A percentile compares a stretch with the other conserved stretches of the same genome.
These are phyloP conservation scores for Aspergillus sp. DNA, from an alignment of 2,329 filamentous ascomycete genomes.

Conservation along the genomic window DNA sequence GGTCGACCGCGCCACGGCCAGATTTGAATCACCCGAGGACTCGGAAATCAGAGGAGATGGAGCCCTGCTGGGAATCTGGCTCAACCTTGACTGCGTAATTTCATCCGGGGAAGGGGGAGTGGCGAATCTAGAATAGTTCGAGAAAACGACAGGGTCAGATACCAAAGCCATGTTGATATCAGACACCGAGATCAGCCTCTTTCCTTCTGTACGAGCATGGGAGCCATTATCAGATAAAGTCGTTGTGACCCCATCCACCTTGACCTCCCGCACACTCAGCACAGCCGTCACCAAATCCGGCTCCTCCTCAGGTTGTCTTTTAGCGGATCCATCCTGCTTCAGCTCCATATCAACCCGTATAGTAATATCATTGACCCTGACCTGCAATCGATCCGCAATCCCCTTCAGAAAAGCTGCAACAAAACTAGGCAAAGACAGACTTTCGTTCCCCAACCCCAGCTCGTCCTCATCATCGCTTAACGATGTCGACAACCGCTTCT, in stretches of 20 bases:
- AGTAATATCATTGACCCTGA: constrained; percentile 48
- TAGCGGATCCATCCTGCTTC: constrained; percentile 31
- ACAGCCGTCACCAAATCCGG: constrained; percentile 32
- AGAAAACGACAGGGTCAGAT: constrained; percentile 44
- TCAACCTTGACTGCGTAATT: constrained; percentile 27
- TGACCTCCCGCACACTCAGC: constrained; percentile 29
- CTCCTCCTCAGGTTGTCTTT: constrained; percentile 27
- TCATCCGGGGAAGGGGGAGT: constrained; percentile 26
- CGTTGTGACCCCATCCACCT: constrained; percentile 25
- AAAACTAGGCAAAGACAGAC: constrained; percentile 52
- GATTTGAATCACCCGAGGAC: constrained; percentile 18
- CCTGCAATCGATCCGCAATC: constrained; percentile 50
- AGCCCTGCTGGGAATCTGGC: constrained; percentile 20
- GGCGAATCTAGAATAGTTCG: constrained; percentile 36
- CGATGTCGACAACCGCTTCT: constrained; percentile 42
- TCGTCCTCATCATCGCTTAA: constrained; percentile 45
- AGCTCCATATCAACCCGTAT: constrained; percentile 47
- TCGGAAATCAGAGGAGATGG: constrained; percentile 21
- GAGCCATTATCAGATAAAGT: constrained; percentile 2
- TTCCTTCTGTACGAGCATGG: constrained; percentile 26
- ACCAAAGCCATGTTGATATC: constrained; percentile 42
- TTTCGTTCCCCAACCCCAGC: constrained; percentile 46
- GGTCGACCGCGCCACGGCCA: constrained; percentile 33
- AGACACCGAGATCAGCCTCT: constrained; percentile 40
- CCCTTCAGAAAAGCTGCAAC: constrained; percentile 54